Evolutionary conservation across 148 eudicot species (phyloP).

Genomic region (Vaccinium vitisidaea): DNA sequence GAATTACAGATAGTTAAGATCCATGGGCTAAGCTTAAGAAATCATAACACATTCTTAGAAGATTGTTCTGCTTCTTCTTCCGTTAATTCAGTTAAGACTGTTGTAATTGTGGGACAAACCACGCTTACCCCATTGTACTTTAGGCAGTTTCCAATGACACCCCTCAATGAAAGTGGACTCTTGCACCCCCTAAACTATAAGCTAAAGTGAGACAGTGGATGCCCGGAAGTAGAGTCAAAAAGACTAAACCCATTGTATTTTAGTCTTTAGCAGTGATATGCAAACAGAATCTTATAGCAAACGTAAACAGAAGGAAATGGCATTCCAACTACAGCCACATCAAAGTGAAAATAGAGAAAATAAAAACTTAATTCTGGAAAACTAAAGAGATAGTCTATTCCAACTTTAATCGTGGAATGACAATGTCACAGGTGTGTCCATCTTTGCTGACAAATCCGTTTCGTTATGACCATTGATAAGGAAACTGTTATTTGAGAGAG

Average conservation of each 20-base stretch:
- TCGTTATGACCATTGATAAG: background rate
- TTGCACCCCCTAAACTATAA: background rate
- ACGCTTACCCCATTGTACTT: background rate
- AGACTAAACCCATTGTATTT: background rate
- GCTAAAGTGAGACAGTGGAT: background rate
- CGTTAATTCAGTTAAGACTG: background rate
- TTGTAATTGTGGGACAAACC: background rate
- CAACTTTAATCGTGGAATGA: background rate
- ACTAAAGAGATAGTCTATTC: background rate
- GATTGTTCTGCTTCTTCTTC: background rate
- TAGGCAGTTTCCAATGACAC: background rate
- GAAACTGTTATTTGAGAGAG: too few relatives aligned
- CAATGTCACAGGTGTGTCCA: background rate
- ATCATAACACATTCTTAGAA: background rate
- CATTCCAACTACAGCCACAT: background rate
- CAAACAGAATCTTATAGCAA: background rate
- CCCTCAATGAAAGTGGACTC: background rate
- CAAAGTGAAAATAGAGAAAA: background rate
- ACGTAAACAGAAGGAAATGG: background rate
- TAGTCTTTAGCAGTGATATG: background rate
- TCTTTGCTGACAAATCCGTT: background rate
- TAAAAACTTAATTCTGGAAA: background rate
- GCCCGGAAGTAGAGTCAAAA: background rate
- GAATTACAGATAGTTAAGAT: background rate
- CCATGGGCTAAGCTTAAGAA: background rate